Evolutionary conservation across 2,329 filamentous ascomycete genomes (phyloP), one percentile per base, ranked within the genome.

Genomic region (Colletotrichum nymphaeae): DNA sequence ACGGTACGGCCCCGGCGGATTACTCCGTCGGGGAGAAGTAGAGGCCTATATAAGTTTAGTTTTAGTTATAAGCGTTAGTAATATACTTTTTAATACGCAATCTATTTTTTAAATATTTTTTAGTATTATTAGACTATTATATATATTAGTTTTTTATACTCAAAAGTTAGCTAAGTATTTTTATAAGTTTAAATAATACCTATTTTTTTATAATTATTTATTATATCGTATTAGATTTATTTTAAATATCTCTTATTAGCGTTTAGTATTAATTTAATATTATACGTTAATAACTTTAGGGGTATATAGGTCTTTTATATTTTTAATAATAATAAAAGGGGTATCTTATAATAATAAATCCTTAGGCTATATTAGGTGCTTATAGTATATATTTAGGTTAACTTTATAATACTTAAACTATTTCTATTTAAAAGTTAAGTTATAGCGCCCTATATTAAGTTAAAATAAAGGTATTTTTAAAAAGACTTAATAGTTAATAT

Each of bases 71-170:
- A 5, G 0, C 0, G 4, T 37, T 14, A 14, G 4, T 37, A 37
- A 0, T 0, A 2, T 37, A 37, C 1, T 37, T 7, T 7, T 35
- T 12, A 35, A 9, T 1, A 1, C 3, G 1, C 1, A 4, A 12
- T 35, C 12, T 35, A 35, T 35, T 12, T 35, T 35, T 1, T 35
- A 35, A 12, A 1, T 35, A 35, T 12, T 35, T 35, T 35, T 35
- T 35, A 35, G 0, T 12, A 12, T 35, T 12, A 12, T 35, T 35
- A 35, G 3, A 35, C 32, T 1, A 1, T 3, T 35, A 35, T 35
- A 35, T 35, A 35, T 35, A 35, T 35, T 12, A 12, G n/a, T n/a
- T n/a, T n/a, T n/a, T n/a, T n/a, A n/a, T n/a, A n/a, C n/a, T n/a
- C n/a, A n/a, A n/a, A n/a, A n/a, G n/a, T n/a, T n/a, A n/a, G n/a